Base-by-base conservation (phyloP, 208 protist species). In the Leishmania tropica region DNA sequence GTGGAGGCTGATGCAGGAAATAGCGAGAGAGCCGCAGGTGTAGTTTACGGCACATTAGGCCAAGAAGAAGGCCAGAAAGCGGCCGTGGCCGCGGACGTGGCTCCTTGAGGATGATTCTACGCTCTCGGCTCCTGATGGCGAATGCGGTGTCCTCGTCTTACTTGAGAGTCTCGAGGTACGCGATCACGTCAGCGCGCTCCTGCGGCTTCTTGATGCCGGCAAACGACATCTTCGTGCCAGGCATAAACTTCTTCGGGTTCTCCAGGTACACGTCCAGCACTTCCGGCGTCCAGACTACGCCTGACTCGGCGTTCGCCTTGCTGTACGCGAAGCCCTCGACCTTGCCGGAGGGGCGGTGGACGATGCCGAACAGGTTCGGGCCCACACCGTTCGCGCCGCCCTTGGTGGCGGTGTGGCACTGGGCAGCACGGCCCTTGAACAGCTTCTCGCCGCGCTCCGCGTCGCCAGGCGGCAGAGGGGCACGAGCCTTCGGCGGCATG, bases 221-320 rank as follows among this genome's bases (percentile, higher is more conserved):
- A 81, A 99, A 99, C 56, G 97, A 98, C 98, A 99, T 99, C 91
- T 99, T 99, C 75, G 97, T 99, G 78, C 97, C 98, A 45, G 98
- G 98, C 89, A 99, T 99, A 86, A 98, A 99, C 95, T 99, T 99
- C 96, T 99, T 99, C 75, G 98, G 98, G 86, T 99, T 99, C 88
- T 98, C 91, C 54, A 99, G 89, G 83, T 99, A 99, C 56, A 98
- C 94, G 83, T 98, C 95, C 42, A 99, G 92, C 78, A 96, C 94
- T 74, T 99, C 90, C 47, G 96, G 91, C 73, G 89, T 98, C 98
- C 98, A 99, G 35, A 93, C 77, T 40, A 99, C 94, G 78, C 92
- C 94, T 11, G 91, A 94, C 62, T 97, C 91, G 79, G 97, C 94
- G 89, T 99, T 99, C 78, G 98, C 98, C 75, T 94, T 93, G 81